phyloP scores from a whole-genome alignment of 441 rosid species.

The Eutrema salsugineum region DNA sequence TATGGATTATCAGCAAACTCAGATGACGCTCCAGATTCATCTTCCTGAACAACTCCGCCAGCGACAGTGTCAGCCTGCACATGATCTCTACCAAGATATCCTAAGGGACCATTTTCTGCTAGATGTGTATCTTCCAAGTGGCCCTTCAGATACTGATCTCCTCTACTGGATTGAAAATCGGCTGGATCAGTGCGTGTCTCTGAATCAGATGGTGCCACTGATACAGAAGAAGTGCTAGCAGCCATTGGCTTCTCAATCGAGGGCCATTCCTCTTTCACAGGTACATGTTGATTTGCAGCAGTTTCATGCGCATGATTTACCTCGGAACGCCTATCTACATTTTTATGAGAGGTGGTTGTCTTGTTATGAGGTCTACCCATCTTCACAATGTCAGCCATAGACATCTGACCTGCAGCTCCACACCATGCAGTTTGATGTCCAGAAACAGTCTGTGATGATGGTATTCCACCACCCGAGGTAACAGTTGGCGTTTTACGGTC shows the following conservation, averaged over 20 bases:
- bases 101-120: conserved; percentile 45
- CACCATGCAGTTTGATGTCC: conserved; percentile 68
- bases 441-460: conserved; percentile 46
- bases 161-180: conserved; percentile 46
- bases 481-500: conserved; percentile 40
- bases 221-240: conserved; percentile 38
- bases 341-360: conserved; percentile 13
- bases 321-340: conserved; percentile 30
- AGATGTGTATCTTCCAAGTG: conserved; percentile 44
- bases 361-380: conserved; percentile 67
- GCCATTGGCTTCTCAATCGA: conserved; percentile 57
- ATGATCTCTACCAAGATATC: conserved; percentile 22
- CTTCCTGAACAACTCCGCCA: conserved; percentile 42
- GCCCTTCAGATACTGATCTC: conserved; percentile 40
- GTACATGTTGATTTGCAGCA: conserved; percentile 34
- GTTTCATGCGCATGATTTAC: conserved; percentile 31
- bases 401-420: conserved; percentile 55
- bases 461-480: conserved; percentile 41
- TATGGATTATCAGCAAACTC: conserved; percentile 50
- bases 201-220: conserved; percentile 46
- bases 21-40: conserved; percentile 53
- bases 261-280: conserved; percentile 78
- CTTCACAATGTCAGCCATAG: conserved; percentile 95
- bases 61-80: conserved; percentile 45
- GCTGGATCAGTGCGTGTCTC: conserved; percentile 45